Base-by-base conservation (phyloP, 768 basidiomycete genomes). In the Mycena venus region DNA sequence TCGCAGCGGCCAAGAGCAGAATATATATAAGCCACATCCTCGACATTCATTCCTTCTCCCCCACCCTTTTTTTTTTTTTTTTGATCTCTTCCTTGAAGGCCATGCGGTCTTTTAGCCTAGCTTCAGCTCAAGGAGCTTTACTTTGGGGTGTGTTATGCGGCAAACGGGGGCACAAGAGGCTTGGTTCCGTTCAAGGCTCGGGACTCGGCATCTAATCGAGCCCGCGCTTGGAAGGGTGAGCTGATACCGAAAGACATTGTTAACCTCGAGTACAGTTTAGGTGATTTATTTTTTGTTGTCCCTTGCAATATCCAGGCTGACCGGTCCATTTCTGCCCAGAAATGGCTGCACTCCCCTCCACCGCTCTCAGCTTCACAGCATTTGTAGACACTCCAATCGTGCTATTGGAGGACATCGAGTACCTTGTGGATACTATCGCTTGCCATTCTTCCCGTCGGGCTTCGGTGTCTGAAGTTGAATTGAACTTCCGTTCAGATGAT, bases 301-400 rank as follows among this genome's bases (percentile, higher is more conserved):
- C 21, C 34, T 51, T 19, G 31, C 11, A 8, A 3, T 3, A 11
- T 15, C 34, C 19, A 23, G 7, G 47, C 23, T 62, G 61, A 32
- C 5, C 4, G 32, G 15, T 42, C 15, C 8, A 19, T 11, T 27
- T 40, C 21, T 31, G 12, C n/a, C 1, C 21, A 67, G 65, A 38
- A 3, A 40, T 17, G 32, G 69, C 44, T 1, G 1, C 32, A 0
- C 23, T 42, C 62, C 70, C 70, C 3, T 73, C 72, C 4, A 73
- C 72, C 2, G 9, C 59, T 12, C n/a, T 73, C 2, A 61, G 61
- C 19, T 73, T 73, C 49, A 38, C 36, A 10, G 72, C 72, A 11
- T 59, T 61, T 10, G 6, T 25, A 14, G 25, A 53, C 11, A 61
- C 32, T 1, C 72, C 72, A 15, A 67, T 73, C 25, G 21, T 73